These are phyloP conservation scores for Populus davidiana DNA, from an alignment of 345 rosid species.

Conservation along the genomic window DNA sequence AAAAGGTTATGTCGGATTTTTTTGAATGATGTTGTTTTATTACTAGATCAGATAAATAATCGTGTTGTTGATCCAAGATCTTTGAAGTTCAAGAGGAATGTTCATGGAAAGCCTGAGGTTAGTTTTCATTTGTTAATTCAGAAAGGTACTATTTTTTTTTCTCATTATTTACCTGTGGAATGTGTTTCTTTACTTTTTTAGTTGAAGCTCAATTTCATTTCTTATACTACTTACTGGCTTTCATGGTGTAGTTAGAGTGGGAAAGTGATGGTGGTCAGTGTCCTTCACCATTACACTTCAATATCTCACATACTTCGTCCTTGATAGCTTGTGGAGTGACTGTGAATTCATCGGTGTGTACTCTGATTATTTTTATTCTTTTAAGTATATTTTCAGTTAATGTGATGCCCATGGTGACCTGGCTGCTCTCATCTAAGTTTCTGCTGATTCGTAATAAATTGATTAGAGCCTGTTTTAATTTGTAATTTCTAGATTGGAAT, in stretches of 20 bases:
- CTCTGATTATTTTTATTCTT: constrained; percentile 1
- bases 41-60: constrained; percentile 30
- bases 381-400: not conserved
- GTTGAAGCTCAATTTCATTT: not conserved
- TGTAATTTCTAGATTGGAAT: constrained; percentile 60
- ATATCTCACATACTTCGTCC: constrained; percentile 78
- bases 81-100: constrained; percentile 69
- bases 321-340: constrained; percentile 88
- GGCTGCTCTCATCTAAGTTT: not conserved
- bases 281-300: constrained; percentile 59
- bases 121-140: constrained; percentile 10
- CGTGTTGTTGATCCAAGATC: constrained; percentile 47
- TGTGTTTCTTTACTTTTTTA: not conserved
- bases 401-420: not conserved
- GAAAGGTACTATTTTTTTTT: not conserved
- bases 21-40: not conserved
- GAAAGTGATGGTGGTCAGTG: constrained; percentile 27
- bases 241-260: constrained; percentile 63
- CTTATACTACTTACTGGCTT: not conserved
- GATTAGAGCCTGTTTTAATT: constrained; percentile 3
- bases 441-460: not conserved
- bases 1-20: not conserved
- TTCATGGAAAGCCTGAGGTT: constrained; percentile 95
- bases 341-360: constrained; percentile 49
- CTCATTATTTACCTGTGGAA: not conserved